These are phyloP conservation scores for Phytophthora rubi DNA, from an alignment of 352 stramenopile genomes.

Conservation along the genomic window DNA sequence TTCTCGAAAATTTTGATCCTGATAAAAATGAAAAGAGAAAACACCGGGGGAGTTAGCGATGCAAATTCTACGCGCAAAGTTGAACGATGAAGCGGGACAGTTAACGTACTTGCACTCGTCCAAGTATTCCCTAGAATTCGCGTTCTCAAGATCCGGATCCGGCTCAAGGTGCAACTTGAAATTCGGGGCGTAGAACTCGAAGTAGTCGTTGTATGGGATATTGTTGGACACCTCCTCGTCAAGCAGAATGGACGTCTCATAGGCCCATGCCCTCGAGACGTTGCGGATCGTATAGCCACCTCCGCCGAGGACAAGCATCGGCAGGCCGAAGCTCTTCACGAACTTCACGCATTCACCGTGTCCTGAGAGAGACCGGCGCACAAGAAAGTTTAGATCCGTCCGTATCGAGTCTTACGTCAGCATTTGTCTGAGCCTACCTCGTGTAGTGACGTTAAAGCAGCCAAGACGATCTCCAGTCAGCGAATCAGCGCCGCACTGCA, in stretches of 20 bases:
- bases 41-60: not conserved
- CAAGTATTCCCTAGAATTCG: conserved; percentile 85
- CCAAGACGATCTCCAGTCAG: conserved; percentile 97
- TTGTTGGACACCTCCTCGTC: conserved; percentile 84
- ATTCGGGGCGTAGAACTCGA: conserved; percentile 83
- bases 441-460: conserved; percentile 97
- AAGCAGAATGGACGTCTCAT: conserved; percentile 96
- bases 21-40: conserved; percentile 8
- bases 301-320: conserved; percentile 83
- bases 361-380: conserved; percentile 30
- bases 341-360: conserved; percentile 85
- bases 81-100: not conserved
- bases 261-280: conserved; percentile 95
- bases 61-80: not conserved
- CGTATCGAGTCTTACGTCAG: not conserved
- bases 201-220: conserved; percentile 89
- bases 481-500: conserved; percentile 98
- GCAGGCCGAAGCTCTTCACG: conserved; percentile 89
- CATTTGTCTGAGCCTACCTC: conserved; percentile 30
- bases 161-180: conserved; percentile 89
- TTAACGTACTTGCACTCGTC: conserved; percentile 84
- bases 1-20: conserved; percentile 90
- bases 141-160: conserved; percentile 79
- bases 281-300: conserved; percentile 90
- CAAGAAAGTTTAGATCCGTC: not conserved